Percentiles rank a stretch among this genome's conserved stretches.
phyloP scores from a whole-genome alignment of 2,329 filamentous ascomycete genomes.

The Colletotrichum chlorophyti region DNA sequence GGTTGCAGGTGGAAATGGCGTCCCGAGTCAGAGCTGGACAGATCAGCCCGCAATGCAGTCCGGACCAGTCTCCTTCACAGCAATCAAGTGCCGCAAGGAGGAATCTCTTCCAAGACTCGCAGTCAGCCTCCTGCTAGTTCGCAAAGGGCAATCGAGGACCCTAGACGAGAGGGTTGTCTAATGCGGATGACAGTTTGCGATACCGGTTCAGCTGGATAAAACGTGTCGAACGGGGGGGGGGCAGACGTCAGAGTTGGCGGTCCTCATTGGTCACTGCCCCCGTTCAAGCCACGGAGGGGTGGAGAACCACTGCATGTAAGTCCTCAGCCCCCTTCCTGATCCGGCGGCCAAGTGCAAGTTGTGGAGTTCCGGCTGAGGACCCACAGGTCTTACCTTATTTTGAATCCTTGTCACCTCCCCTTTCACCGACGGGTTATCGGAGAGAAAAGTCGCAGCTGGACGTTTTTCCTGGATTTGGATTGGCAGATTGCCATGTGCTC shows the following conservation, averaged over 20 bases:
- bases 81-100: neutral
- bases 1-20: constrained; percentile 10
- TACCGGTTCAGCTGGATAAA: constrained; percentile 23
- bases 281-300: constrained; percentile 12
- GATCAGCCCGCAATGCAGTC: constrained; percentile 11
- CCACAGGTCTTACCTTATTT: constrained; percentile 27
- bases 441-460: neutral
- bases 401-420: constrained; percentile 17
- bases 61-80: constrained; percentile 23
- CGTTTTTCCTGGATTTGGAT: too few relatives aligned
- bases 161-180: constrained; percentile 12
- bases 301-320: constrained; percentile 20
- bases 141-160: constrained; percentile 13
- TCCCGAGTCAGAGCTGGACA: constrained; percentile 20
- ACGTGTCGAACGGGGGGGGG: constrained; percentile 16
- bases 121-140: constrained; percentile 27
- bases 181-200: constrained; percentile 19
- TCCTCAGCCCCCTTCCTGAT: constrained; percentile 26
- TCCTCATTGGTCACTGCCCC: constrained; percentile 17
- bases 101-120: neutral
- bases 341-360: constrained; percentile 22
- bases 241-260: neutral
- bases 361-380: constrained; percentile 23
- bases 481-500: neutral
- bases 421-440: too few relatives aligned